Conservation (phyloP, 306 rosid species). For the Astragalus membranaceus region DNA sequence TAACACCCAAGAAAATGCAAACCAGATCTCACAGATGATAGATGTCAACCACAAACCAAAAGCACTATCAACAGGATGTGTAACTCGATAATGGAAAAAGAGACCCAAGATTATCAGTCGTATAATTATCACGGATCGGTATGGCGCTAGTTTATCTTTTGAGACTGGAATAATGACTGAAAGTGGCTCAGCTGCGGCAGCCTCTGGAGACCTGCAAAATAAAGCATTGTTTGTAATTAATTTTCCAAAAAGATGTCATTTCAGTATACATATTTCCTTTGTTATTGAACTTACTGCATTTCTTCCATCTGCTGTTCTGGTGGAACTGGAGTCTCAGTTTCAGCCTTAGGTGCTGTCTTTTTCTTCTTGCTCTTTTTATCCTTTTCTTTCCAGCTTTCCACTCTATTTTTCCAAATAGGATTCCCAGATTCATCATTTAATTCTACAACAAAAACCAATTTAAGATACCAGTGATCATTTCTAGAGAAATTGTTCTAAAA, state of each 20-base stretch:
- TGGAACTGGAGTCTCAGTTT: slow-evolving; percentile 55
- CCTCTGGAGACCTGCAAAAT: slow-evolving; percentile 57
- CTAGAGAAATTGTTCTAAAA: slow-evolving; percentile 4
- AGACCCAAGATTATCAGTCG: slow-evolving; percentile 73
- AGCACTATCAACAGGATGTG: slow-evolving; percentile 94
- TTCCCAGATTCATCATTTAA: slow-evolving; percentile 77
- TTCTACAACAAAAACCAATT: slow-evolving; percentile 48
- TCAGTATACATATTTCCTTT: too few relatives aligned
- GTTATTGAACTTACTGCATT: slow-evolving; percentile 64
- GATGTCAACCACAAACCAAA: slow-evolving; percentile 96
- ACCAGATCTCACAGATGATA: slow-evolving; percentile 95
- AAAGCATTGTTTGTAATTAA: too few relatives aligned
- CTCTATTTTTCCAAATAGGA: slow-evolving; percentile 98
- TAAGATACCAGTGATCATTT: background rate
- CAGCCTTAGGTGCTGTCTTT: slow-evolving; percentile 43
- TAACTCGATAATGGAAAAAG: slow-evolving; percentile 89
- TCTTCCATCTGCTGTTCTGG: slow-evolving; percentile 79
- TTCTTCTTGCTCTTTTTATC: slow-evolving; percentile 91
- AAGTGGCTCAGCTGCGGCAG: slow-evolving; percentile 50
- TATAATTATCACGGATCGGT: slow-evolving; percentile 55
- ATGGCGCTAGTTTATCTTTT: slow-evolving; percentile 58
- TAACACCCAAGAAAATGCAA: slow-evolving; percentile 90
- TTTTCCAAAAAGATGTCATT: too few relatives aligned
- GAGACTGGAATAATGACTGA: slow-evolving; percentile 61
- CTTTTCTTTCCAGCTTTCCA: slow-evolving; percentile 98